These are phyloP conservation scores for Echinosophora koreensis DNA, from an alignment of 306 rosid genomes.

Conservation along the genomic window DNA sequence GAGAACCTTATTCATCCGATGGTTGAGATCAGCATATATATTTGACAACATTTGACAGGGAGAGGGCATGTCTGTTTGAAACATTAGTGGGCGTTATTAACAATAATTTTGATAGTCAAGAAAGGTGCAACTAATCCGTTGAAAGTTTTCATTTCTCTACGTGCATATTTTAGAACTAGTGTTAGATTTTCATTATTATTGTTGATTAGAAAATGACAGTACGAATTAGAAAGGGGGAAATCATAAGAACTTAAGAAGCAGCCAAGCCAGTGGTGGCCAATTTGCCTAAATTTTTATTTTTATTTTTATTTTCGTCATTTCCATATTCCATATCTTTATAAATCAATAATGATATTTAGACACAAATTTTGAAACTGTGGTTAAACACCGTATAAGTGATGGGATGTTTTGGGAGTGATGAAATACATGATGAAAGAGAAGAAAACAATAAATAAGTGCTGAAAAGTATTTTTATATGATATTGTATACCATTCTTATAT, in stretches of 20 bases:
- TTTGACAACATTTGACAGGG: not conserved
- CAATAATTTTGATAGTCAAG: not conserved
- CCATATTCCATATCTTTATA: not conserved
- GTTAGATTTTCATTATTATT: not conserved
- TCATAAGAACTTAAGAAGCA: not conserved
- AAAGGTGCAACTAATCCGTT: not conserved
- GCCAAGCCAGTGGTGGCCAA: not conserved
- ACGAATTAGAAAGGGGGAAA: not conserved
- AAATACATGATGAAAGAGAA: too few species aligned
- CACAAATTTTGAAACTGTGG: too few species aligned
- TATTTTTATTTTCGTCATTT: not conserved
- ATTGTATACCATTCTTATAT: too few species aligned
- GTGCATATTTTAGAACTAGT: not conserved
- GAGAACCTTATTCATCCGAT: not conserved
- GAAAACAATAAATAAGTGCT: too few species aligned
- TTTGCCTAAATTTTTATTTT: not conserved
- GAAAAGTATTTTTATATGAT: too few species aligned
- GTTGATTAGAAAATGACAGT: slow-evolving; percentile 12
- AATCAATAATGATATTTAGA: too few species aligned
- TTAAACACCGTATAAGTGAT: too few species aligned
- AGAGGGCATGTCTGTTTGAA: not conserved
- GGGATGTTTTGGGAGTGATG: too few species aligned
- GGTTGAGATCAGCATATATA: not conserved
- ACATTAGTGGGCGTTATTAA: not conserved
- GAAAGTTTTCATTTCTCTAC: not conserved